phyloP scores from a whole-genome alignment of 1,139 yeast genomes.

The Ashbya aceris region DNA sequence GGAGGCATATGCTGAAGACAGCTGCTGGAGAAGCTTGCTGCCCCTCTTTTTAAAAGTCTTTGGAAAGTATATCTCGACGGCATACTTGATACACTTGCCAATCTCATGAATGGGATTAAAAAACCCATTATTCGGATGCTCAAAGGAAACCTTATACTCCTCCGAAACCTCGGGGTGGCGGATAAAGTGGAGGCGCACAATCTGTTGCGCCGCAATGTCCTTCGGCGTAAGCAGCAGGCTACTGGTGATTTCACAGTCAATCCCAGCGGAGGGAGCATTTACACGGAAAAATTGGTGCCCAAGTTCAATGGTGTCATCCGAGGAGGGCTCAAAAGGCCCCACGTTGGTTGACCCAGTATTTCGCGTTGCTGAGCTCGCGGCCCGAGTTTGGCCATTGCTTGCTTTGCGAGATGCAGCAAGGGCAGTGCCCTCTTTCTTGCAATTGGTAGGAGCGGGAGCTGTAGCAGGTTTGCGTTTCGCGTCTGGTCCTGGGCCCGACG shows the following conservation, averaged over 20 bases:
- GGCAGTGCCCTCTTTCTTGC: neutral
- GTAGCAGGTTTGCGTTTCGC: neutral
- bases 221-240: constrained; percentile 6
- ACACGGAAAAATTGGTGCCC: constrained; percentile 17
- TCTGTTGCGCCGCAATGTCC: constrained; percentile 7
- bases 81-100: constrained; percentile 47
- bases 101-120: constrained; percentile 67
- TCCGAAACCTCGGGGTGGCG: constrained; percentile 27
- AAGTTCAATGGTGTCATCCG: neutral
- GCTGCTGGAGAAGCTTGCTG: constrained; percentile 38
- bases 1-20: constrained; percentile 35
- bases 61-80: constrained; percentile 39
- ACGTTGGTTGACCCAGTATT: neutral
- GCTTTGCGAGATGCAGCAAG: neutral
- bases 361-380: neutral
- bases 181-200: constrained; percentile 20
- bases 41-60: constrained; percentile 33
- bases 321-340: neutral
- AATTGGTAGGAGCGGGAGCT: neutral
- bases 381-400: neutral
- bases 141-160: constrained; percentile 24
- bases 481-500: neutral
- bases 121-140: constrained; percentile 8
- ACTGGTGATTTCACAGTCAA: constrained; percentile 1
- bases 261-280: constrained; percentile 3